These are phyloP conservation scores for Elongisporangium prolatum DNA, from an alignment of 352 stramenopile genomes.

Conservation along the genomic window DNA sequence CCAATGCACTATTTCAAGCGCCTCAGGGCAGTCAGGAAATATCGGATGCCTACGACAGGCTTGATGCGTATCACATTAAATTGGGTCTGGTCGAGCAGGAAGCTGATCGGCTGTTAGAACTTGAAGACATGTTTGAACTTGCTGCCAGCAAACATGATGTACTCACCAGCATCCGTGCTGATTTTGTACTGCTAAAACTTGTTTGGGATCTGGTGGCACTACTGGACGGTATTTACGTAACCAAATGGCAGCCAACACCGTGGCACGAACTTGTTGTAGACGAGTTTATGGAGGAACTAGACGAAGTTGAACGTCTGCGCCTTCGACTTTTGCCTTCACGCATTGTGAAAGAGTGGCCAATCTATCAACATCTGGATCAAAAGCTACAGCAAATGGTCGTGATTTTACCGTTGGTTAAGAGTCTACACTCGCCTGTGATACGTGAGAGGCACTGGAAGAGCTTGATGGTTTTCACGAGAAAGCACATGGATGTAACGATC, in stretches of 20 bases:
- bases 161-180: constrained; percentile 66
- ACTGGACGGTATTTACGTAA: constrained; percentile 61
- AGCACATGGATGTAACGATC: constrained; percentile 75
- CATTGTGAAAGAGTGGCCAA: constrained; percentile 88
- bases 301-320: constrained; percentile 61
- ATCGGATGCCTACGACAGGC: constrained; percentile 75
- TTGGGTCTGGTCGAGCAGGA: constrained; percentile 80
- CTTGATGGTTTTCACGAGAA: constrained; percentile 81
- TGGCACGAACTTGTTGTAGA: constrained; percentile 91
- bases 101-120: constrained; percentile 75
- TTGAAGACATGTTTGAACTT: constrained; percentile 96
- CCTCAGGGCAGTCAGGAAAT: constrained; percentile 20
- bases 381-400: constrained; percentile 91
- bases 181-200: constrained; percentile 89
- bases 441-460: constrained; percentile 88
- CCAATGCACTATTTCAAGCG: constrained; percentile 45
- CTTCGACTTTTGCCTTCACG: constrained; percentile 47
- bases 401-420: constrained; percentile 88
- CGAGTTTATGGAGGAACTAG: constrained; percentile 87
- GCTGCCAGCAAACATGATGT: constrained; percentile 75
- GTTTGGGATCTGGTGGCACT: constrained; percentile 93
- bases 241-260: constrained; percentile 82
- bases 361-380: constrained; percentile 90
- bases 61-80: constrained; percentile 85
- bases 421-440: constrained; percentile 85